phyloP scores from a whole-genome alignment of 176 grass and related monocot genomes.

The Carex cristatella region DNA sequence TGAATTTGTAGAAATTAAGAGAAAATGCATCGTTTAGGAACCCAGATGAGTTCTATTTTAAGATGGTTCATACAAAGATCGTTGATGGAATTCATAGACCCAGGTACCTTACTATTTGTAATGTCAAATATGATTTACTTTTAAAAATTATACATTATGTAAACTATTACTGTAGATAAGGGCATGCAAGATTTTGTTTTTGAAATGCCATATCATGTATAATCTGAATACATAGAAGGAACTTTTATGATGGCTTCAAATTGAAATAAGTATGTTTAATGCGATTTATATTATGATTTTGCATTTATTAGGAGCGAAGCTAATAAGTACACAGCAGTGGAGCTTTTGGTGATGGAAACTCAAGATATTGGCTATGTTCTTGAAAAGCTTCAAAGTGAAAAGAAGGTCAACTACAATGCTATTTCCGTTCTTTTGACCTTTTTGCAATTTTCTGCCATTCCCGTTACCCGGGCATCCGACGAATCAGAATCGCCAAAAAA shows the following conservation, averaged over 20 bases:
- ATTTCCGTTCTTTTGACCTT: background rate
- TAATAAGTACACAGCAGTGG: conserved; percentile 73
- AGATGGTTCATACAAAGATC: conserved; percentile 72
- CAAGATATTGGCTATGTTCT: conserved; percentile 90
- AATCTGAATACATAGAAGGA: background rate
- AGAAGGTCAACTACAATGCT: conserved; percentile 50
- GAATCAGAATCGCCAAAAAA: too few species aligned
- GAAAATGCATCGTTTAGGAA: conserved; percentile 76
- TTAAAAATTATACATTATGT: background rate
- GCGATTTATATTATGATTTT: background rate
- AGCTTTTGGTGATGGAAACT: conserved; percentile 77
- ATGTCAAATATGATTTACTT: background rate
- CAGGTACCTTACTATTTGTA: conserved; percentile 36
- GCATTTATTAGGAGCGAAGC: conserved; percentile 53
- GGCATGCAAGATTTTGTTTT: background rate
- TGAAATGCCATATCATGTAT: background rate
- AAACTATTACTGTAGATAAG: background rate
- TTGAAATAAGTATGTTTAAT: background rate
- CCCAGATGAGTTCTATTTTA: conserved; percentile 96
- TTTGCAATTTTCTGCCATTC: background rate
- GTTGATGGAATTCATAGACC: conserved; percentile 64
- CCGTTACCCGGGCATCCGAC: background rate
- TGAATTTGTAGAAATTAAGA: conserved; percentile 45
- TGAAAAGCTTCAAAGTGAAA: conserved; percentile 74
- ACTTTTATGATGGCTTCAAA: background rate